Evolutionary conservation across 164 flowering plant genomes (phyloP).

Genomic region (Chimonanthus salicifolius): DNA sequence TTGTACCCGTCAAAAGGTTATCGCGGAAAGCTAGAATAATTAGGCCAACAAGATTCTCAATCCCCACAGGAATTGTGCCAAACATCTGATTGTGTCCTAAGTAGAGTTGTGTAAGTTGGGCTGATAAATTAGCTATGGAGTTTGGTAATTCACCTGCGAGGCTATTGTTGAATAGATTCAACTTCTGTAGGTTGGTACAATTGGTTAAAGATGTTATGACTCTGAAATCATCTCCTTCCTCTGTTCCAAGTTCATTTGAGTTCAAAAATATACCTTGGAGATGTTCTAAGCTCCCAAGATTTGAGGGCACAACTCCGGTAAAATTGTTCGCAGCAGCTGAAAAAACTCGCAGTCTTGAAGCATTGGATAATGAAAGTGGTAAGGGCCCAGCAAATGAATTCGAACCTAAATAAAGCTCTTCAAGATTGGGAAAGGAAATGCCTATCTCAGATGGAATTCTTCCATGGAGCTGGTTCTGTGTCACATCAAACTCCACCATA

Average conservation of each 20-base stretch:
- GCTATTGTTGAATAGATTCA: background rate
- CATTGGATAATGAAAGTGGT: slow-evolving; percentile 11
- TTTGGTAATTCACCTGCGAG: background rate
- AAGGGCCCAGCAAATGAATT: background rate
- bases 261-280: background rate
- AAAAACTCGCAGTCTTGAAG: background rate
- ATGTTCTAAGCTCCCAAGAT: slow-evolving; percentile 1
- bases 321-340: slow-evolving; percentile 4
- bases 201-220: slow-evolving; percentile 9
- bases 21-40: background rate
- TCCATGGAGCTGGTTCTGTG: slow-evolving; percentile 33
- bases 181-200: background rate
- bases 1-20: background rate
- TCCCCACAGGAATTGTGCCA: background rate
- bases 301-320: slow-evolving; percentile 5
- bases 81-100: background rate
- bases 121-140: background rate
- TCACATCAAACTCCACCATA: slow-evolving; percentile 20
- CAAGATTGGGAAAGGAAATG: slow-evolving; percentile 26
- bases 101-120: background rate
- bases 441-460: slow-evolving; percentile 11
- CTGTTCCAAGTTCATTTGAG: slow-evolving; percentile 1
- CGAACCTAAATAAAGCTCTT: background rate
- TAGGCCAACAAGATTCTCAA: background rate
- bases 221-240: background rate